Evolutionary conservation across 75 land plant genomes (phyloP).

Genomic region (Chamaecyparis obtusa): DNA sequence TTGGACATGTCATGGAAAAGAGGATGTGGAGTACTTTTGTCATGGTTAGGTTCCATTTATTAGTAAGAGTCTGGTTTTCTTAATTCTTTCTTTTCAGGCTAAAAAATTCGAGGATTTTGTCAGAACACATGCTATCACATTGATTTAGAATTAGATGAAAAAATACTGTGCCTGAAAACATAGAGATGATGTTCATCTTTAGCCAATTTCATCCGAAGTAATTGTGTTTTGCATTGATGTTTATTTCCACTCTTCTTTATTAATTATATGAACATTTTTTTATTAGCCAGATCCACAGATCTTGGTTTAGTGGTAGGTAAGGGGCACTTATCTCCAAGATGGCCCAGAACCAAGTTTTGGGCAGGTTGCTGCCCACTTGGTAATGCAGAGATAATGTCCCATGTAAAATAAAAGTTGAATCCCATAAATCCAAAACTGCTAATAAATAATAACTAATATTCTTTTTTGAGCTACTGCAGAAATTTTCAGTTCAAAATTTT

Average conservation of each 20-base stretch:
- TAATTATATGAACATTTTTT: neutral
- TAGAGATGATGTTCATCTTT: neutral
- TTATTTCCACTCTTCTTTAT: neutral
- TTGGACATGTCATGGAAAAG: constrained; percentile 73
- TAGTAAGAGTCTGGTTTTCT: neutral
- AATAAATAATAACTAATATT: neutral
- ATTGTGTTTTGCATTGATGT: neutral
- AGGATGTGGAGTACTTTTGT: constrained; percentile 56
- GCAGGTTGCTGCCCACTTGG: neutral
- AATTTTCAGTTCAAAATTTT: neutral
- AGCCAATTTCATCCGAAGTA: neutral
- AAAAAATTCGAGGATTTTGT: neutral
- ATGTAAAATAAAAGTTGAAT: neutral
- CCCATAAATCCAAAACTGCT: neutral
- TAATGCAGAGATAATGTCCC: neutral
- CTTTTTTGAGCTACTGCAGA: neutral
- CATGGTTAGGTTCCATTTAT: constrained; percentile 47
- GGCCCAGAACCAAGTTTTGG: neutral
- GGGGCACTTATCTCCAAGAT: neutral
- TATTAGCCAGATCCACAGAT: neutral
- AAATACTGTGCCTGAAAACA: neutral
- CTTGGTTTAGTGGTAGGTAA: neutral
- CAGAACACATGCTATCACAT: neutral
- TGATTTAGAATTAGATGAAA: neutral
- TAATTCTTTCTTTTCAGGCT: neutral